These are phyloP conservation scores for Talaromyces sp. DNA, from an alignment of 2,329 filamentous ascomycete genomes.

Conservation along the genomic window DNA sequence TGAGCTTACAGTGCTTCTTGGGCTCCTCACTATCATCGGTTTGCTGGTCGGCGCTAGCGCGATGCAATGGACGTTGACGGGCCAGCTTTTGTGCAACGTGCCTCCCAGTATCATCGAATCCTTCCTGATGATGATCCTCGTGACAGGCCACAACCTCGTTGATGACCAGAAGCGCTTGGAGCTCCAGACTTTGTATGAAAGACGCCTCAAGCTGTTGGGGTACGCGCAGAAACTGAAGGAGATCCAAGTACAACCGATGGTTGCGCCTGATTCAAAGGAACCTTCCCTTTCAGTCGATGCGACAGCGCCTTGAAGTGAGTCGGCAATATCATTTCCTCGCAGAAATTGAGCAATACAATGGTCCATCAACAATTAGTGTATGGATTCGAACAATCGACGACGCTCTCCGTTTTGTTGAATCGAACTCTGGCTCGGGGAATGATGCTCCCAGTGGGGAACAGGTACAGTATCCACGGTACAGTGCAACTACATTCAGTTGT, in stretches of 20 bases:
- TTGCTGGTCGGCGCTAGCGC: constrained; percentile 29
- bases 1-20: constrained; percentile 27
- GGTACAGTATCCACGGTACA: too few species aligned
- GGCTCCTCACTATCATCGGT: constrained; percentile 27
- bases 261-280: not conserved
- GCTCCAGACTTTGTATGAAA: constrained; percentile 25
- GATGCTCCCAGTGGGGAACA: too few species aligned
- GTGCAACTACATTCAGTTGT: too few species aligned
- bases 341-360: too few species aligned
- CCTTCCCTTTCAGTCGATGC: too few species aligned
- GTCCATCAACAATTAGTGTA: too few species aligned
- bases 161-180: constrained; percentile 24
- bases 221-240: not conserved
- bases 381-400: too few species aligned
- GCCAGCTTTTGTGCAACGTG: constrained; percentile 36
- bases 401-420: too few species aligned
- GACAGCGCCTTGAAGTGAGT: too few species aligned
- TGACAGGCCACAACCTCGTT: constrained; percentile 32
- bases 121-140: constrained; percentile 35
- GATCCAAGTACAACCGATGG: not conserved
- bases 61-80: constrained; percentile 33
- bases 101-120: constrained; percentile 37
- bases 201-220: constrained; percentile 20
- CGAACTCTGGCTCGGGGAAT: too few species aligned
- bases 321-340: too few species aligned